phyloP scores from a whole-genome alignment of 805 yeast genomes.

The Metschnikowia sp. region DNA sequence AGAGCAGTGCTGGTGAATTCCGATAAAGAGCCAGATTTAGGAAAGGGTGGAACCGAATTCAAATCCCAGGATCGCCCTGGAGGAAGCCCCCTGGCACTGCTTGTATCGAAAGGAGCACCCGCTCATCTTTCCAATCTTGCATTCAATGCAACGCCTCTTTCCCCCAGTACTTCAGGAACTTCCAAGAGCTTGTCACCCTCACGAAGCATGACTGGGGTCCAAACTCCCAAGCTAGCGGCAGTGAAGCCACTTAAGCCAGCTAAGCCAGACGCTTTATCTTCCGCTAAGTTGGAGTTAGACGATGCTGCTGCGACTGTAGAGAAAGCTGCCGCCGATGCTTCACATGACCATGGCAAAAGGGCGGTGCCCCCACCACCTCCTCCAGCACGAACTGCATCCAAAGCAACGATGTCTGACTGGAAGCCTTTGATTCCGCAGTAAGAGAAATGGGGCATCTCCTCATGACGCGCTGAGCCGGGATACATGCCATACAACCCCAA shows the following conservation, averaged over 20 bases:
- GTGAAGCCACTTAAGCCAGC: conserved; percentile 19
- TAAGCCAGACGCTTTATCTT: conserved; percentile 14
- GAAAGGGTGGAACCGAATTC: background rate
- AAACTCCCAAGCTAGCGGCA: conserved; percentile 15
- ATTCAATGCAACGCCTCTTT: conserved; percentile 36
- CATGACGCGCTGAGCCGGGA: too few relatives aligned
- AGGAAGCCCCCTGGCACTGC: conserved; percentile 7
- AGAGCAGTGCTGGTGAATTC: background rate
- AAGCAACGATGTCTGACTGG: conserved; percentile 43
- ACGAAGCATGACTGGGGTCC: conserved; percentile 13
- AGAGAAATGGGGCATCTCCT: too few relatives aligned
- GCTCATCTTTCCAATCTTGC: conserved; percentile 22
- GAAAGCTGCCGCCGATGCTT: background rate
- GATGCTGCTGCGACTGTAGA: background rate
- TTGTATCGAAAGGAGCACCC: conserved; percentile 8
- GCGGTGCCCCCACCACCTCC: conserved; percentile 18
- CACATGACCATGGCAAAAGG: background rate
- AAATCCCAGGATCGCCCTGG: conserved; percentile 9
- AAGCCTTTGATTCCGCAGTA: conserved; percentile 49
- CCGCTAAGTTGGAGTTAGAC: conserved; percentile 14
- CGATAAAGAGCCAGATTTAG: background rate
- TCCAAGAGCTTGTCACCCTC: conserved; percentile 18
- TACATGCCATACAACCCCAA: too few relatives aligned
- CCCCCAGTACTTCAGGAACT: conserved; percentile 33
- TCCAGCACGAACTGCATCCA: conserved; percentile 5